phyloP scores from a whole-genome alignment of 768 basidiomycete species.

The Psilocybe tampanensis region DNA sequence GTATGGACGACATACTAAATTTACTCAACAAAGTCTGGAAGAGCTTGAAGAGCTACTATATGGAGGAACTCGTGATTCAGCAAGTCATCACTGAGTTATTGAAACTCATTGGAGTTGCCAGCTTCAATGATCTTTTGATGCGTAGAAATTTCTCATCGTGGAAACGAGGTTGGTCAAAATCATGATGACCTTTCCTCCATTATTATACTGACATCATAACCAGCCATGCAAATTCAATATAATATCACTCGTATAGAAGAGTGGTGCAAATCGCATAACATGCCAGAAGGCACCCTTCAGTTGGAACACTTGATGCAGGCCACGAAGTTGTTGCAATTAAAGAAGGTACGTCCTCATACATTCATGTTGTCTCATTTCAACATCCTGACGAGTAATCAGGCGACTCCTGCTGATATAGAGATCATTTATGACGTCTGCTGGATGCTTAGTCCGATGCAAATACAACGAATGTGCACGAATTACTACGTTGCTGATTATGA shows the following conservation, averaged over 20 bases:
- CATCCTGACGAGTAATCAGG: slow-evolving; percentile 42
- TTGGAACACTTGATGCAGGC: slow-evolving; percentile 99
- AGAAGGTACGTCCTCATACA: slow-evolving; percentile 65
- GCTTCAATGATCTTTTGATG: slow-evolving; percentile 99
- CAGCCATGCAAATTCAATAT: slow-evolving; percentile 99
- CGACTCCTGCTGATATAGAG: slow-evolving; percentile 93
- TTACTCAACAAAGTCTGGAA: slow-evolving; percentile 98
- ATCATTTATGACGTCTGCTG: slow-evolving; percentile 99
- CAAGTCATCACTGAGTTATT: slow-evolving; percentile 94
- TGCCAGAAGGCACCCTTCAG: slow-evolving; percentile 98
- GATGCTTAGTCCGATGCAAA: slow-evolving; percentile 99
- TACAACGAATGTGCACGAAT: slow-evolving; percentile 98
- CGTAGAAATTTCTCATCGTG: slow-evolving; percentile 98
- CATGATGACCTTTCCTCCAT: background rate
- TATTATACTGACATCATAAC: slow-evolving; percentile 1
- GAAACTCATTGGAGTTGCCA: slow-evolving; percentile 94
- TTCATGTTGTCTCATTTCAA: background rate
- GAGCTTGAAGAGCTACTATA: slow-evolving; percentile 96
- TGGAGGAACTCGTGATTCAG: slow-evolving; percentile 96
- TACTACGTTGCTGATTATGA: slow-evolving; percentile 99
- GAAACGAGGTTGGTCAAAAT: slow-evolving; percentile 82
- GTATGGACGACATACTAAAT: slow-evolving; percentile 98
- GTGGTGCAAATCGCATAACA: slow-evolving; percentile 99
- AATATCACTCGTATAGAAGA: slow-evolving; percentile 97
- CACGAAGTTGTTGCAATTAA: slow-evolving; percentile 95